Conservation (phyloP, 2,329 filamentous ascomycete species). For the Aspergillus terreus region DNA sequence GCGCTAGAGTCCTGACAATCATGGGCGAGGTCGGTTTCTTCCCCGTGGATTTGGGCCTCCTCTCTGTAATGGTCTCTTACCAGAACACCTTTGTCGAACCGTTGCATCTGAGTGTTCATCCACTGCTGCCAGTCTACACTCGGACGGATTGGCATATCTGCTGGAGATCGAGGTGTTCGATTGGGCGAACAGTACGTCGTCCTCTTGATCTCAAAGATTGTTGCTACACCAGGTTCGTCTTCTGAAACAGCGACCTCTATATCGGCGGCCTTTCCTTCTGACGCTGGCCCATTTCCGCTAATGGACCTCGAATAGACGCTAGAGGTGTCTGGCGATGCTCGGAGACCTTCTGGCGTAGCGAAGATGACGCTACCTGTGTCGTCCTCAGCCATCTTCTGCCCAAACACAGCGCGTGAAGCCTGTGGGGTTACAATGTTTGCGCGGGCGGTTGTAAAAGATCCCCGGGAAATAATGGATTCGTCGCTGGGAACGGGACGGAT, state of each 20-base stretch:
- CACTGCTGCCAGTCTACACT: constrained; percentile 37
- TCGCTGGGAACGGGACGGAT: constrained; percentile 31
- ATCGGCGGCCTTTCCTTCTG: constrained; percentile 6
- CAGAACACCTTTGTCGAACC: constrained; percentile 23
- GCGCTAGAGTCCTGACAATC: background rate
- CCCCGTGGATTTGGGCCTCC: constrained; percentile 32
- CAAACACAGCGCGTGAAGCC: constrained; percentile 2
- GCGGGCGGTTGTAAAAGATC: constrained; percentile 30
- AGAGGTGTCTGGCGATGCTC: constrained; percentile 20
- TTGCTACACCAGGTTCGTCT: constrained; percentile 34
- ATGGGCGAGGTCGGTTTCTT: constrained; percentile 13
- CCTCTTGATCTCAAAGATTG: constrained; percentile 31
- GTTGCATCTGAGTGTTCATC: constrained; percentile 35
- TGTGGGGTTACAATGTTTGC: constrained; percentile 20
- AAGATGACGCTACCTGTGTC: constrained; percentile 16
- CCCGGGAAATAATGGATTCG: constrained; percentile 25
- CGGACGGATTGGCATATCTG: constrained; percentile 12
- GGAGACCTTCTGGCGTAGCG: background rate
- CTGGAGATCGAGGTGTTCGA: constrained; percentile 7
- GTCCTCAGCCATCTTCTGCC: constrained; percentile 7
- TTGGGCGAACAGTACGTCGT: constrained; percentile 30
- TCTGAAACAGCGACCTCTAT: constrained; percentile 6
- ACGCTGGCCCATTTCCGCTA: constrained; percentile 27
- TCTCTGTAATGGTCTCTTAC: constrained; percentile 36
- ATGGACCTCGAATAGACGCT: constrained; percentile 44